Conservation (phyloP, 805 yeast species). For the Yamadazyma laniorum region DNA sequence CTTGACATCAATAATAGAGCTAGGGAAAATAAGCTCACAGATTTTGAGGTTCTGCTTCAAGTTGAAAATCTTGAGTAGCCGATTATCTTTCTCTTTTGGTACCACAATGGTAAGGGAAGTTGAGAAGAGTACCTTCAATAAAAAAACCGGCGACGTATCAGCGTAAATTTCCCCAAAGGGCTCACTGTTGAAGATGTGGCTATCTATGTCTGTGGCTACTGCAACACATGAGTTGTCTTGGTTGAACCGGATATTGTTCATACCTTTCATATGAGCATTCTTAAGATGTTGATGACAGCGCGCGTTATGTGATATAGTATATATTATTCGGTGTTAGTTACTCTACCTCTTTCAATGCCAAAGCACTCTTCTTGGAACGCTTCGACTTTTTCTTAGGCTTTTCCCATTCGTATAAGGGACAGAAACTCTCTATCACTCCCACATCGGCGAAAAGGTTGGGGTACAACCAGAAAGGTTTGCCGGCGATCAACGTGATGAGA, state of each 20-base stretch:
- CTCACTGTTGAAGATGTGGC: constrained; percentile 43
- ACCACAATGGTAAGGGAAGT: constrained; percentile 42
- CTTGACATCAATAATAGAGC: constrained; percentile 65
- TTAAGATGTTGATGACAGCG: not conserved
- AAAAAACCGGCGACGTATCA: constrained; percentile 26
- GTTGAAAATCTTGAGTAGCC: constrained; percentile 38
- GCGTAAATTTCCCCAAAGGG: constrained; percentile 44
- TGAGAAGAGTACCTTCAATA: constrained; percentile 39
- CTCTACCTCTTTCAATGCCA: constrained; percentile 38
- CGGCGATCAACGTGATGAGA: constrained; percentile 52
- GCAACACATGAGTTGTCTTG: constrained; percentile 43
- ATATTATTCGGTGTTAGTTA: not conserved
- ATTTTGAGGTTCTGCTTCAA: constrained; percentile 49
- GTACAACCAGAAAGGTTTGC: constrained; percentile 90
- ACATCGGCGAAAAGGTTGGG: constrained; percentile 96
- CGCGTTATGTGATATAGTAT: no score
- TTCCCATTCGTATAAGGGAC: constrained; percentile 86
- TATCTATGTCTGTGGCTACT: constrained; percentile 29
- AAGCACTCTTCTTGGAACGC: constrained; percentile 31
- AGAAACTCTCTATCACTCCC: constrained; percentile 88
- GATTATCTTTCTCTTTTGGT: constrained; percentile 26
- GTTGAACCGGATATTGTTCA: constrained; percentile 40
- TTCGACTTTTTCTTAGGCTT: constrained; percentile 36
- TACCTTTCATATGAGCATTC: constrained; percentile 11
- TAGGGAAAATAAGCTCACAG: constrained; percentile 87